Evolutionary conservation across 768 basidiomycete species (phyloP), one percentile per base, ranked within the genome.

Genomic region (Psilocybe tampanensis): DNA sequence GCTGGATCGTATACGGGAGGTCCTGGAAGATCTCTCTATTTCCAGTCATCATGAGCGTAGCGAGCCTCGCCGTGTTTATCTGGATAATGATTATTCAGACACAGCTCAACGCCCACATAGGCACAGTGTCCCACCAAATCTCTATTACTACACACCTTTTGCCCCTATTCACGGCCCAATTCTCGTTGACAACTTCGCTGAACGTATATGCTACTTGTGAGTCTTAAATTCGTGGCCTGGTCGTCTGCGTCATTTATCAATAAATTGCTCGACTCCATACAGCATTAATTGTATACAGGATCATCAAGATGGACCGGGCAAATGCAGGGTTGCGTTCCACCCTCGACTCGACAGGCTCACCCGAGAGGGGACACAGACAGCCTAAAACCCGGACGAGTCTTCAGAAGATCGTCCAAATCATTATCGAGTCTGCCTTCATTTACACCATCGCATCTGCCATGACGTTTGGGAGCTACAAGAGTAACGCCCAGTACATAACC

Each of bases 381-480:
- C 41, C 45, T 13, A 29, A 2, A 47, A 24, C 22, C 22, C 22
- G 44, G 18, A 29, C 47, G 4, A 56, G 19, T 32, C 36, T 51
- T 11, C 49, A 52, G 15, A 47, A 34, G 9, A 41, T 52, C 19
- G 50, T 51, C 18, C 50, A 52, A n/a, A 58, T 52, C 17, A 52
- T 58, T 17, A 34, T 58, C 13, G 44, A 58, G 15, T 58, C 56
- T 5, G 56, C 50, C 26, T 47, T 58, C 15, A 58, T 58, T 11
- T 58, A 58, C 29, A 58, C 56, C 17, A 43, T 32, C 2, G 19
- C 51, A 3, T 52, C 49, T 22, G 34, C 36, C 13, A 58, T 52
- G 36, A 34, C 56, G 5, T 52, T 58, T 32, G 56, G 21, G 24
- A 58, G 44, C 23, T 52, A 58, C 26, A 58, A 58, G 23, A 58